phyloP scores from a whole-genome alignment of 2,329 filamentous ascomycete genomes.

The Drechslerella dactyloides region DNA sequence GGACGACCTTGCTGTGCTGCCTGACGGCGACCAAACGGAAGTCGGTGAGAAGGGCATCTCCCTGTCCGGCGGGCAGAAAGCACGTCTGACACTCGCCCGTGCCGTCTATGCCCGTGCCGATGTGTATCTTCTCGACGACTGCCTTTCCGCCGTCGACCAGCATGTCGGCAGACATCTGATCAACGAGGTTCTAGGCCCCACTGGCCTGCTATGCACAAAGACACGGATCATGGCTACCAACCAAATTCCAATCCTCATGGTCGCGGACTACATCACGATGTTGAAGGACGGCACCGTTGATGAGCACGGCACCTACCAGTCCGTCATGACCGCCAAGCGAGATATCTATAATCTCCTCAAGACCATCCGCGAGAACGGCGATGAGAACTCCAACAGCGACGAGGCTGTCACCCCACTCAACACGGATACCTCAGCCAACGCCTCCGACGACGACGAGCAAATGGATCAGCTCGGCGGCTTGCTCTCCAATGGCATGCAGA shows the following conservation, averaged over 20 bases:
- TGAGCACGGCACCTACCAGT: slow-evolving; percentile 87
- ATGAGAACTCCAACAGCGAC: slow-evolving; percentile 69
- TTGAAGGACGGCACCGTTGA: slow-evolving; percentile 81
- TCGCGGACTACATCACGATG: slow-evolving; percentile 86
- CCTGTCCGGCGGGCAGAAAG: slow-evolving; percentile 86
- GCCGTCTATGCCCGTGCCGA: slow-evolving; percentile 97
- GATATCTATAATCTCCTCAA: slow-evolving; percentile 79
- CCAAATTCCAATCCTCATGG: slow-evolving; percentile 85
- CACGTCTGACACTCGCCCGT: slow-evolving; percentile 85
- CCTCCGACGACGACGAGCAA: slow-evolving; percentile 59
- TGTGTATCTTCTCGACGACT: slow-evolving; percentile 91
- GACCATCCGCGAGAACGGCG: slow-evolving; percentile 64
- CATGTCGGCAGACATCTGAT: slow-evolving; percentile 95
- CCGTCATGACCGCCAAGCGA: slow-evolving; percentile 92
- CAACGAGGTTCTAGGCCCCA: slow-evolving; percentile 86
- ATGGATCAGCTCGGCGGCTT: slow-evolving; percentile 63
- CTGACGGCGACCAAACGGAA: slow-evolving; percentile 94
- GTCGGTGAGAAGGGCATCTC: slow-evolving; percentile 97
- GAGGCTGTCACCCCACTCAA: slow-evolving; percentile 69
- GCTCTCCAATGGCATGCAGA: slow-evolving; percentile 61
- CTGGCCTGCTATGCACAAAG: slow-evolving; percentile 81
- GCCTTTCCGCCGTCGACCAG: slow-evolving; percentile 95
- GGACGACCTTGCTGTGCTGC: slow-evolving; percentile 89
- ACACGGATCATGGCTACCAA: slow-evolving; percentile 94
- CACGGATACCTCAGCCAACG: slow-evolving; percentile 54